A percentile compares a stretch with the other conserved stretches of the same genome.
These are phyloP conservation scores for Suillus lakei DNA, from an alignment of 768 basidiomycete genomes.

Conservation along the genomic window DNA sequence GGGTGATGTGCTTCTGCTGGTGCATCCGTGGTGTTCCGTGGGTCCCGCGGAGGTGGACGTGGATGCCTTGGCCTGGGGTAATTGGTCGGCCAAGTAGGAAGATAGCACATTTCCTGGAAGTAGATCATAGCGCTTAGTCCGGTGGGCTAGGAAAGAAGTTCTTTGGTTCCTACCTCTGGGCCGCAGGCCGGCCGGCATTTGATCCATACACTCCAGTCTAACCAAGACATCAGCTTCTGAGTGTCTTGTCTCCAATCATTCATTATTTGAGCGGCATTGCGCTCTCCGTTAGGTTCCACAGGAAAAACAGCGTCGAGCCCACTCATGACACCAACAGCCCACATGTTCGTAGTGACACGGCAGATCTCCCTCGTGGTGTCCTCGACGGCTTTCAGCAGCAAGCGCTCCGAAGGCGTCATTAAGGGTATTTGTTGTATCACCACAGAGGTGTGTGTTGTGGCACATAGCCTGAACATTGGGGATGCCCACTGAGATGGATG, in stretches of 20 bases:
- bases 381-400: slow-evolving; percentile 15
- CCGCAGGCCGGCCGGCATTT: slow-evolving; percentile 23
- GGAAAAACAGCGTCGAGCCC: slow-evolving; percentile 9
- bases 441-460: slow-evolving; percentile 16
- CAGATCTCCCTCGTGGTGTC: slow-evolving; percentile 24
- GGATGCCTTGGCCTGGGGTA: not conserved
- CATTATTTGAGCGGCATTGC: slow-evolving; percentile 7
- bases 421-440: not conserved
- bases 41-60: not conserved
- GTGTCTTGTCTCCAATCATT: slow-evolving; percentile 16
- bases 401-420: slow-evolving; percentile 18
- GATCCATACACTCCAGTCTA: slow-evolving; percentile 29
- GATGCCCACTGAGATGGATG: slow-evolving; percentile 14
- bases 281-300: not conserved
- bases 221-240: slow-evolving; percentile 21
- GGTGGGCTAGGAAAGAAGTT: not conserved
- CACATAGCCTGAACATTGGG: slow-evolving; percentile 14
- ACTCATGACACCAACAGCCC: slow-evolving; percentile 20
- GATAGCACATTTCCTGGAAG: slow-evolving; percentile 30
- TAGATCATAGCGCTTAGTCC: not conserved
- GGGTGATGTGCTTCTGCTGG: not conserved
- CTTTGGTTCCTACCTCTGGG: slow-evolving; percentile 16
- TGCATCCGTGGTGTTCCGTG: no score
- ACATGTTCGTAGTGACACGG: slow-evolving; percentile 23
- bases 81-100: slow-evolving; percentile 28